Base-by-base conservation (phyloP, 371 early-diverging fungal genomes). In the Mucor indicus region DNA sequence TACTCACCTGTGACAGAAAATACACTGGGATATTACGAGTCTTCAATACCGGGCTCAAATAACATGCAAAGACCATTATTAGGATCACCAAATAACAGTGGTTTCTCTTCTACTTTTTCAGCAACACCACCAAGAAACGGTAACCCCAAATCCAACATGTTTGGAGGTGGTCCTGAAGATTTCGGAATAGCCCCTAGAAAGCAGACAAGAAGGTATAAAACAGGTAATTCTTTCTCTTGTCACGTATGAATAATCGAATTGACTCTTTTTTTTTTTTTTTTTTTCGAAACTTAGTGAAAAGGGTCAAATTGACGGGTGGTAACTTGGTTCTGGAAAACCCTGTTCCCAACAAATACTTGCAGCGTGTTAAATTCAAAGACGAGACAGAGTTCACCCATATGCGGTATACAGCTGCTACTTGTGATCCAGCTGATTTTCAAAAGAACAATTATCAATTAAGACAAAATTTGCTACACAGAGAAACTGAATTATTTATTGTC, bases 401-500 rank as follows among this genome's bases (percentile, higher is more conserved):
- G 75, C 60, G 82, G 38, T 82, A 81, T 40, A 79, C 81, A 9
- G 81, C 81, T 30, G 79, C 74, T 12, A 80, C 83, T 22, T 84
- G 82, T 55, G 79, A 80, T 56, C 81, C 86, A 21, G 69, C 85
- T 55, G 84, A 85, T 38, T 87, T 86, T 60, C 31, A 63, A 23
- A 31, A 60, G 21, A 65, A 77, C 33, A 81, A 82, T 27, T 88
- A 84, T 53, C 71, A 75, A 15, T 70, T 88, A 31, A 68, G 90
- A 23, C 79, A 71, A 40, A 44, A 58, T 24, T 23, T 75, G 15
- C 21, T 65, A 25, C 60, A 57, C 8, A 70, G 87, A 50, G 69
- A 75, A 51, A 88, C 87, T 0, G 88, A 88, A 57, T 54, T 90
- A 30, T 80, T 77, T 36, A 75, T 80, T 30, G 89, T 85, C 23